Evolutionary conservation across 495 filamentous ascomycete genomes (phyloP).

Genomic region (Podospora fimiseda): DNA sequence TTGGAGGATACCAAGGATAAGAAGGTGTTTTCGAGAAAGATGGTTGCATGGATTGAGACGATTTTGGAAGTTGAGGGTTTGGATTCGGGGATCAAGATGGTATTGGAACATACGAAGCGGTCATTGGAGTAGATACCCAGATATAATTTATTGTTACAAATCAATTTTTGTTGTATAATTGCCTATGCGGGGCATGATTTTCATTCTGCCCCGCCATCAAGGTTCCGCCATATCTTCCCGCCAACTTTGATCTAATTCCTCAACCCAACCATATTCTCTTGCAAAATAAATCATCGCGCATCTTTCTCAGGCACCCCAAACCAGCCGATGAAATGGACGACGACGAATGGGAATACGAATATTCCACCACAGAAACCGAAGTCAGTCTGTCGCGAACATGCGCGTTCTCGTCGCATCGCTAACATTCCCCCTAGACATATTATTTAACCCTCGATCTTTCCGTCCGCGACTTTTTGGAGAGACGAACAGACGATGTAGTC

Average conservation of each 20-base stretch:
- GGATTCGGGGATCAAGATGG: constrained; percentile 61
- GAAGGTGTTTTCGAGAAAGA: constrained; percentile 46
- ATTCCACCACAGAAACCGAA: constrained; percentile 51
- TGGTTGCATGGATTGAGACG: constrained; percentile 53
- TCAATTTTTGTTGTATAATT: no score
- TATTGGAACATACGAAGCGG: constrained; percentile 50
- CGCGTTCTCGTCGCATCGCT: background rate
- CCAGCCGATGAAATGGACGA: no score
- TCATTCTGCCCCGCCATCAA: background rate
- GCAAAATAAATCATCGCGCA: no score
- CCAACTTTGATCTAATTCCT: background rate
- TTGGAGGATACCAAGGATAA: constrained; percentile 37
- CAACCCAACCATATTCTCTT: no score
- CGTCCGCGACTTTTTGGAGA: constrained; percentile 39
- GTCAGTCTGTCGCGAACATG: constrained; percentile 16
- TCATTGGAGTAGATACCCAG: constrained; percentile 27
- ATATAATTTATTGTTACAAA: background rate
- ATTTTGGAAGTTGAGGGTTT: constrained; percentile 51
- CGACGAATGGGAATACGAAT: constrained; percentile 54
- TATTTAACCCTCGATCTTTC: constrained; percentile 53
- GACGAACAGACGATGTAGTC: constrained; percentile 24
- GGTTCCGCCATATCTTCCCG: background rate
- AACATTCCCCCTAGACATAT: constrained; percentile 36
- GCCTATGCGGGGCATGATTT: background rate
- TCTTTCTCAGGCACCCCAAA: no score